phyloP scores from a whole-genome alignment of 169 alveolate genomes.

The Babesia ovata region DNA sequence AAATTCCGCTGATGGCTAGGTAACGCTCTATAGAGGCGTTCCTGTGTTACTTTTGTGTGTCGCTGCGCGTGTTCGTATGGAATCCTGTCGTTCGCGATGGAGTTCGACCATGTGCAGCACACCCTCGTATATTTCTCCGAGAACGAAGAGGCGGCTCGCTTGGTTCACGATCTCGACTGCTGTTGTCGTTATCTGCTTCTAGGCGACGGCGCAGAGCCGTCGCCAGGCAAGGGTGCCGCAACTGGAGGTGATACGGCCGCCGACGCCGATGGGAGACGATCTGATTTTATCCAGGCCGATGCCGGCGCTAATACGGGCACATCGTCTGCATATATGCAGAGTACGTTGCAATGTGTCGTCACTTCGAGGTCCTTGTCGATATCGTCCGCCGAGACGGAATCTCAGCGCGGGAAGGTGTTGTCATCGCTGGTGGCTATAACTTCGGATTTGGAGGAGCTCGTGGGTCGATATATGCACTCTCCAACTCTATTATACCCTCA shows the following conservation, averaged over 20 bases:
- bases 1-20: too few relatives aligned
- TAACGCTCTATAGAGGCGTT: neutral
- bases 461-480: constrained; percentile 24
- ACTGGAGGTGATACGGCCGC: neutral
- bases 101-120: constrained; percentile 30
- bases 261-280: neutral
- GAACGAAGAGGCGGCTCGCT: constrained; percentile 23
- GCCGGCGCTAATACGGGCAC: neutral
- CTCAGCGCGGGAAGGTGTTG: neutral
- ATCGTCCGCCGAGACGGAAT: neutral
- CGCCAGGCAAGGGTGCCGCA: neutral
- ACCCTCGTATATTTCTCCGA: constrained; percentile 23
- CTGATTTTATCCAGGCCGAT: neutral
- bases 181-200: neutral
- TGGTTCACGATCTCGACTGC: neutral
- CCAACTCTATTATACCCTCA: constrained; percentile 30
- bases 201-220: neutral
- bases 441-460: constrained; percentile 3
- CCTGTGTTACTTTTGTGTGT: neutral
- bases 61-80: neutral
- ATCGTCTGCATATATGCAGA: neutral
- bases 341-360: neutral
- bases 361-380: neutral
- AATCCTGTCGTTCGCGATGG: constrained; percentile 15
- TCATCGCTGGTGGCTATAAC: constrained; percentile 1